These are phyloP conservation scores for Talaromyces trachyspermus DNA, from an alignment of 495 filamentous ascomycete species.

Conservation along the genomic window DNA sequence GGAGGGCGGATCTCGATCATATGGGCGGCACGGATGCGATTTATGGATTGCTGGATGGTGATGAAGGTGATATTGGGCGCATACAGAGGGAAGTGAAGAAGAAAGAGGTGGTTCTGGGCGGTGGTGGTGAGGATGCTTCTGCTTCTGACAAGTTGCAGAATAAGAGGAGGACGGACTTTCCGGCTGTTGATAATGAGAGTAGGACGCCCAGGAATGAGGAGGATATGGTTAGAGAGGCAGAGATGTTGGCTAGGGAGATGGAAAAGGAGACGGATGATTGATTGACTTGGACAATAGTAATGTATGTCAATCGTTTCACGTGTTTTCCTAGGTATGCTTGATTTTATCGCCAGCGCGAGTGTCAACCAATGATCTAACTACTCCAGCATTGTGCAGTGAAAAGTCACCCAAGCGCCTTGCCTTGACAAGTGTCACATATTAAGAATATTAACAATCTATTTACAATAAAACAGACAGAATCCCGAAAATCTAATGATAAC, in stretches of 20 bases:
- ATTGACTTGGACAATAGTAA: background rate
- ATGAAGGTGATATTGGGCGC: conserved; percentile 75
- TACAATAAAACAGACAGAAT: background rate
- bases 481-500: background rate
- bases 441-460: conserved; percentile 2
- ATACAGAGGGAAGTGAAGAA: conserved; percentile 40
- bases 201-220: conserved; percentile 60
- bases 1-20: conserved; percentile 44
- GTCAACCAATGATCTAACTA: background rate
- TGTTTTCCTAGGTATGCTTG: background rate
- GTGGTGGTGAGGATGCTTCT: conserved; percentile 4
- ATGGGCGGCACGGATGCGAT: conserved; percentile 54
- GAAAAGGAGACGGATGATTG: conserved; percentile 18
- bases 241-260: conserved; percentile 53
- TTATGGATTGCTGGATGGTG: conserved; percentile 74
- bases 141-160: too few species aligned
- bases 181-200: conserved; percentile 57
- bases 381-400: background rate
- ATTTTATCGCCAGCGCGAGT: background rate
- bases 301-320: background rate
- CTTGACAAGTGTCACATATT: background rate
- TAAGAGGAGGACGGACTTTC: conserved; percentile 36
- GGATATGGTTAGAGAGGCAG: conserved; percentile 78
- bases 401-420: conserved; percentile 7
- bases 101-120: conserved; percentile 6